Evolutionary conservation across 2,329 filamentous ascomycete genomes (phyloP), one percentile per base, ranked within the genome.

Genomic region (Neofusicoccum kwambonambiense): DNA sequence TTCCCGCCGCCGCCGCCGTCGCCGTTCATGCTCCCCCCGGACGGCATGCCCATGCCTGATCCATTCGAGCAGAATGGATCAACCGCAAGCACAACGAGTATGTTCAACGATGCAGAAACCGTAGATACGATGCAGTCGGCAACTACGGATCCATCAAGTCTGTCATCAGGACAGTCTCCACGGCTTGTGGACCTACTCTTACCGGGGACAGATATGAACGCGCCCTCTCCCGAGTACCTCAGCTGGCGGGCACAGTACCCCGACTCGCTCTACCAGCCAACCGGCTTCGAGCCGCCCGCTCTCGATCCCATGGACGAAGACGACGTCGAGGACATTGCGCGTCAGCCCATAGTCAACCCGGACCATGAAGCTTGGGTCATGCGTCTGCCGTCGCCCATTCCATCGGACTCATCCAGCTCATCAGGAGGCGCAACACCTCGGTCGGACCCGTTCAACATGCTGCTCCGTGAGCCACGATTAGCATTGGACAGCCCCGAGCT

Each of bases 401-500:
- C 70, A 5, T 77, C 75, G 2, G 73, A 71, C 58, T 77, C 74
- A 3, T 78, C 72, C 5, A 73, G 67, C 49, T 78, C 73, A 5
- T 78, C 72, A 22, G 67, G 72, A 15, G 31, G 57, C n/a, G 42
- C 54, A 42, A 65, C 63, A n/a, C 63, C 49, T 2, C 54, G 51
- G 37, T 56, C 65, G 39, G 57, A 64, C 19, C 56, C 58, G 49
- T 74, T 84, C 62, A 50, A n/a, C 39, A 52, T 62, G 57, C 66
- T 76, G 4, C 79, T 81, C 49, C 73, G 73, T 22, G 79, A 84
- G 64, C 84, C 83, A 4, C 75, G 77, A n/a, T 75, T 87, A 34
- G 75, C 79, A 64, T 73, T 79, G 39, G 80, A 78, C 42, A 87
- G 86, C 64, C 81, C 84, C 9, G 88, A 90, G 68, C 85, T 86